Evolutionary conservation across 2,329 filamentous ascomycete genomes (phyloP), one percentile per base, ranked within the genome.

Genomic region (Ustilaginoidea virens): DNA sequence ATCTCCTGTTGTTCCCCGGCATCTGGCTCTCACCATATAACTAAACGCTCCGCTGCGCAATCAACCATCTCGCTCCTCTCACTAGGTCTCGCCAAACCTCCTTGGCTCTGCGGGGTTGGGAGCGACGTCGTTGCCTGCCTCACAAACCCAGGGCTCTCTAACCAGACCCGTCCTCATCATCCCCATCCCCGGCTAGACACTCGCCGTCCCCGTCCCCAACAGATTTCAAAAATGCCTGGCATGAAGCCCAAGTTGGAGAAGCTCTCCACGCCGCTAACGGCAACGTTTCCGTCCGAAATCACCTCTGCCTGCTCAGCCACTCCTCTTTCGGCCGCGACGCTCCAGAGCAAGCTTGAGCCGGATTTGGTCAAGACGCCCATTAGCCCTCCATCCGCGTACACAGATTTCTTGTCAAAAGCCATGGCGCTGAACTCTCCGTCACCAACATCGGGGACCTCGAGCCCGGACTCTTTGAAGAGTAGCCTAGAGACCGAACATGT

Each of bases 311-410:
- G 71, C 38, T 70, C 75, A 26, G 69, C 67, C 39, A 86, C 76
- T 39, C 80, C 80, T 27, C 63, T 80, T 46, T 74, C 49, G 36
- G 61, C 52, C 33, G 46, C 53, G 33, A 53, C 47, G 18, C 53
- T 53, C 33, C 41, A 46, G 23, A 51, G 47, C 38, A 55, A 54
- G 37, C 52, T 57, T 7, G 58, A 55, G 19, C 49, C 58, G 6
- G 60, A 61, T 32, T 64, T 68, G 42, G 69, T 86, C 61, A 87
- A 86, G 56, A 94, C 86, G 4, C 86, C 86, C 27, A 92, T 96
- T 51, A 92, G 80, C 29, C 87, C 87, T 29, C 87, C 87, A 3
- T 64, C 70, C 14, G 86, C 87, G 33, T 96, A 96, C 50, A 78
- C 82, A 40, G 85, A 96, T 47, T 96, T 94, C 48, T 74, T 96